A percentile compares a stretch with the other conserved stretches of the same genome.
Evolutionary conservation across 495 filamentous ascomycete genomes (phyloP).

Genomic region (Tricharina praecox): DNA sequence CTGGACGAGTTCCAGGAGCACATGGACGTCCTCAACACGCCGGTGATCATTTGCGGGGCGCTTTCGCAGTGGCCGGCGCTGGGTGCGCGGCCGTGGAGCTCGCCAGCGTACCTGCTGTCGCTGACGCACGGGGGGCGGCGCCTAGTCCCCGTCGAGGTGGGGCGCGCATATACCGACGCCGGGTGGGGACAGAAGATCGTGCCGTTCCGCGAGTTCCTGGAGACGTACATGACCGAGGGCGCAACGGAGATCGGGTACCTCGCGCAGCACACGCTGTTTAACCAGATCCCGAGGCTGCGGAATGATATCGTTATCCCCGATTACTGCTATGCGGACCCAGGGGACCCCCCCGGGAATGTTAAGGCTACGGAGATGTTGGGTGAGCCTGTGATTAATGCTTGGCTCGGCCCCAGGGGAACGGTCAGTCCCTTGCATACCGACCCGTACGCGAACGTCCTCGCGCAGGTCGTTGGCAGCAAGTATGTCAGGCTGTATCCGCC

Average conservation of each 20-base stretch:
- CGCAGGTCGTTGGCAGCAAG: slow-evolving; percentile 79
- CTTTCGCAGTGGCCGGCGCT: slow-evolving; percentile 64
- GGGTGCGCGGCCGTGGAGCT: slow-evolving; percentile 50
- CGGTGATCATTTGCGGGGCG: slow-evolving; percentile 51
- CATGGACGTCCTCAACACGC: slow-evolving; percentile 37
- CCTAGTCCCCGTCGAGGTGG: slow-evolving; percentile 79
- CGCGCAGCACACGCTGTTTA: slow-evolving; percentile 75
- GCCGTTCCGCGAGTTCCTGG: slow-evolving; percentile 54
- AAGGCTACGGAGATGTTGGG: slow-evolving; percentile 26
- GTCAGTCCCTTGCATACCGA: slow-evolving; percentile 89
- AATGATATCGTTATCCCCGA: slow-evolving; percentile 68
- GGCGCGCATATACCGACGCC: slow-evolving; percentile 69
- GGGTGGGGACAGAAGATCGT: slow-evolving; percentile 78
- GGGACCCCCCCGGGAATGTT: slow-evolving; percentile 30
- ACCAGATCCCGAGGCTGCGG: slow-evolving; percentile 62
- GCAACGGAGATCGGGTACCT: slow-evolving; percentile 46
- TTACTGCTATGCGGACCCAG: slow-evolving; percentile 59
- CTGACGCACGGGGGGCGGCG: slow-evolving; percentile 61
- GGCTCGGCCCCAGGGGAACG: slow-evolving; percentile 78
- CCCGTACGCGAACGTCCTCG: slow-evolving; percentile 81
- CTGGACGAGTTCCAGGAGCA: slow-evolving; percentile 50
- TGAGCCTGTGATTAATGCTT: slow-evolving; percentile 57
- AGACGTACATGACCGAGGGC: slow-evolving; percentile 10
- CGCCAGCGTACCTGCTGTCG: slow-evolving; percentile 53
- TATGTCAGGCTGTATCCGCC: slow-evolving; percentile 79